Evolutionary conservation across 1,284 basidiomycete species (phyloP), one percentile per base, ranked within the genome.

Genomic region (Farysia itapuensis): DNA sequence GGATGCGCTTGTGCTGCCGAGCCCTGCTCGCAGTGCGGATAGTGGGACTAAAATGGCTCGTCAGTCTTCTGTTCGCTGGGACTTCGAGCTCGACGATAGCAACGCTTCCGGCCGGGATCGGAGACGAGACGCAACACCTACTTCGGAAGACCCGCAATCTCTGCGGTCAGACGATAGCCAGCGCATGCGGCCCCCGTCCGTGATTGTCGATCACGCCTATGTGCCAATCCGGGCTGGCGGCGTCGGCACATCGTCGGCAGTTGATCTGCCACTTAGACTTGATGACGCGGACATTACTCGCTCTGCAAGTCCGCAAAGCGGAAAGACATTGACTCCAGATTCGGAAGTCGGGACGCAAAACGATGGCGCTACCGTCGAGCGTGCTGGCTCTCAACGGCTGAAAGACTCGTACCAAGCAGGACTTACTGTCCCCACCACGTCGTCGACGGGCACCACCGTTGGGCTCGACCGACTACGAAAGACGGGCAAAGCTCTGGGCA

Each of bases 161-260:
- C 25, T n/a, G 25, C 9, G 25, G 25, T n/a, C 9, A 28, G 25
- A 28, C n/a, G 25, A 28, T n/a, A 9, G 25, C 9, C 25, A 28
- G 16, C 31, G 9, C 18, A 13, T 33, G 31, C 12, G 43, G 32
- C 59, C 52, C 5, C 59, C 52, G 0, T 56, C 59, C 4, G 49
- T 56, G 2, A 37, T 63, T 16, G 45, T 57, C 3, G 36, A 53
- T 11, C 53, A 63, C 15, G 19, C 52, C 14, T 57, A 52, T 34
- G 44, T 63, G 11, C 59, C 59, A 2, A 48, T 63, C 19, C 52
- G 52, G 11, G 59, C 59, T 0, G 48, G 48, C 0, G 59, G 53
- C 2, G 45, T 63, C 21, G 39, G 36, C 11, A 44, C 59, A 18
- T 35, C 37, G 4, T 40, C 45, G 4, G 38, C 39, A n/a, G 20